These are phyloP conservation scores for Penicillium paxilli DNA, from an alignment of 495 filamentous ascomycete species.

Conservation along the genomic window DNA sequence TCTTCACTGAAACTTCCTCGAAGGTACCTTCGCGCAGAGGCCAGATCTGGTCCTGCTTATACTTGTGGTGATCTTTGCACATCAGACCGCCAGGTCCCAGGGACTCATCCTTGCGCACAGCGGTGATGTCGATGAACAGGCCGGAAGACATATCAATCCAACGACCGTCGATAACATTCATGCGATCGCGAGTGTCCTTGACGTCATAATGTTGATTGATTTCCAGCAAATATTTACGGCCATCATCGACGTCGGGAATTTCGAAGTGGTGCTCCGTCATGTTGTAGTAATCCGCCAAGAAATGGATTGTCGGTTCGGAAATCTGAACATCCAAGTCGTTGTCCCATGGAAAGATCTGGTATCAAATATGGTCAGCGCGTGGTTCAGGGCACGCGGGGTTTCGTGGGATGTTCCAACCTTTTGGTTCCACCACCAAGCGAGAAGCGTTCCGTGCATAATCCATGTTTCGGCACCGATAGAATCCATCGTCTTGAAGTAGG, in stretches of 20 bases:
- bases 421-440: conserved; percentile 66
- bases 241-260: conserved; percentile 39
- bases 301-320: conserved; percentile 54
- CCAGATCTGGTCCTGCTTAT: conserved; percentile 67
- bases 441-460: conserved; percentile 63
- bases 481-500: conserved; percentile 56
- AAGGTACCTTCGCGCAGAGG: conserved; percentile 76
- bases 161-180: conserved; percentile 61
- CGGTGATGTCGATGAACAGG: conserved; percentile 64
- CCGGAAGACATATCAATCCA: conserved; percentile 64
- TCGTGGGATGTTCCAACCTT: conserved; percentile 32
- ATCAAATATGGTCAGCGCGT: neutral
- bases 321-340: conserved; percentile 62
- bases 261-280: conserved; percentile 60
- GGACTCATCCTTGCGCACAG: conserved; percentile 47
- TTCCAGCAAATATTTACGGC: conserved; percentile 56
- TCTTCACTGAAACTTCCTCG: conserved; percentile 71
- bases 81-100: conserved; percentile 42
- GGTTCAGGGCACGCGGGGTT: neutral
- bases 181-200: conserved; percentile 38
- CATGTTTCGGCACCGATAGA: conserved; percentile 59
- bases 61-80: conserved; percentile 60
- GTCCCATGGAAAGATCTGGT: conserved; percentile 62
- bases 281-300: conserved; percentile 60
- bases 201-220: conserved; percentile 60